These are phyloP conservation scores for Eutypella sp. DNA, from an alignment of 2,329 filamentous ascomycete genomes.

Conservation along the genomic window DNA sequence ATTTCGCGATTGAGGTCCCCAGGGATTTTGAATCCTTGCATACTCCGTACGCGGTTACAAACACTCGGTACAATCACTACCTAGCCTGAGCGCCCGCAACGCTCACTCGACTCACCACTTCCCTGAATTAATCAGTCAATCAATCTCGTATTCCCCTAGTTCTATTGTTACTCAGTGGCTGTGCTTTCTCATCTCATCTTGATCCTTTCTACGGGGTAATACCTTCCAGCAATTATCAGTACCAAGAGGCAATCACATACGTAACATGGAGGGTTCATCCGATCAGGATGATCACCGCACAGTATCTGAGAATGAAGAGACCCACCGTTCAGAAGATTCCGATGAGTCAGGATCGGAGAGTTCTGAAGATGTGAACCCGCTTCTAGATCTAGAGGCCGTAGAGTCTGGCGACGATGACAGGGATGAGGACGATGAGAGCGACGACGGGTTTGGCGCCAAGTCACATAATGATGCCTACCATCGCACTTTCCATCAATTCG, in stretches of 20 bases:
- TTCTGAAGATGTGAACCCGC: slow-evolving; percentile 5
- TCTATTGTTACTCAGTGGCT: too few relatives aligned
- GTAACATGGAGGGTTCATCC: neutral
- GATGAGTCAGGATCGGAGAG: slow-evolving; percentile 14
- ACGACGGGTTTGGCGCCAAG: slow-evolving; percentile 2
- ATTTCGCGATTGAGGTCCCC: too few relatives aligned
- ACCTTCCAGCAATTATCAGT: neutral
- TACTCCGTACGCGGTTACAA: too few relatives aligned
- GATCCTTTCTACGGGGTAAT: neutral
- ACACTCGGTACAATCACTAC: too few relatives aligned
- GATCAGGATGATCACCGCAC: neutral
- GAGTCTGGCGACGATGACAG: slow-evolving; percentile 20
- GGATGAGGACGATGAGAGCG: slow-evolving; percentile 4
- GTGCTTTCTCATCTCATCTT: too few relatives aligned
- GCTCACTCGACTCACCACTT: too few relatives aligned
- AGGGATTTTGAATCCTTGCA: too few relatives aligned
- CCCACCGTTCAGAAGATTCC: slow-evolving; percentile 5
- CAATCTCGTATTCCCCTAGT: too few relatives aligned
- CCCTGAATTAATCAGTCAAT: too few relatives aligned
- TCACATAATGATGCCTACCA: slow-evolving; percentile 4
- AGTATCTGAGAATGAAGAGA: neutral
- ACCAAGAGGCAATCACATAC: neutral
- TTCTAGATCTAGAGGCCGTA: slow-evolving; percentile 27
- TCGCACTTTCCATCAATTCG: slow-evolving; percentile 29
- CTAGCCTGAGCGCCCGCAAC: too few relatives aligned